phyloP scores from a whole-genome alignment of 805 yeast genomes.

The Saturnispora serradocipensis region DNA sequence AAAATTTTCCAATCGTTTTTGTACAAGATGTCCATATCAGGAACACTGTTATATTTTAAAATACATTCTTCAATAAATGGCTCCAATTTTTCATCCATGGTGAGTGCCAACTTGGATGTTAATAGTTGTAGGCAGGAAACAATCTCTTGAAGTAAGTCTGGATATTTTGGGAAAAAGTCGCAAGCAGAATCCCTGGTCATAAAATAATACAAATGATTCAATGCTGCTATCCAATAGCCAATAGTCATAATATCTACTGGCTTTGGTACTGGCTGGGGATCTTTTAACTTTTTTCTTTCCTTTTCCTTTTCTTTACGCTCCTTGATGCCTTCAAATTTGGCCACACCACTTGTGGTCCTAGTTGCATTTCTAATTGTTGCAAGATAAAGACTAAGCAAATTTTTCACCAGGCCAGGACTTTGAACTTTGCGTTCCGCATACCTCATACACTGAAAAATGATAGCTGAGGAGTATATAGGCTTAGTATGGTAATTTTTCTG shows the following conservation, averaged over 20 bases:
- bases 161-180: conserved; percentile 43
- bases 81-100: conserved; percentile 53
- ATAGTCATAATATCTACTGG: conserved; percentile 54
- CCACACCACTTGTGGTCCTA: conserved; percentile 51
- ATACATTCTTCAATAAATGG: conserved; percentile 55
- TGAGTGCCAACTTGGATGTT: conserved; percentile 55
- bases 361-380: conserved; percentile 54
- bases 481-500: conserved; percentile 39
- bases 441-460: conserved; percentile 60
- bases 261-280: conserved; percentile 6
- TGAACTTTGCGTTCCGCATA: conserved; percentile 52
- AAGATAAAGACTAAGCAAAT: conserved; percentile 49
- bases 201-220: conserved; percentile 71
- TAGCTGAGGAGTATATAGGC: conserved; percentile 56
- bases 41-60: conserved; percentile 70
- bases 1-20: conserved; percentile 57
- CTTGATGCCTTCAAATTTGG: conserved; percentile 22
- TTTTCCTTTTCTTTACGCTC: conserved; percentile 15
- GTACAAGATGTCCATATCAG: conserved; percentile 70
- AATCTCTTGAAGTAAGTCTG: conserved; percentile 51
- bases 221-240: conserved; percentile 83
- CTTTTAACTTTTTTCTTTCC: conserved; percentile 11
- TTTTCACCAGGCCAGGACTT: conserved; percentile 46
- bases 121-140: conserved; percentile 48
- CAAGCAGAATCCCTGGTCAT: conserved; percentile 52